Evolutionary conservation across 2,329 filamentous ascomycete genomes (phyloP), one percentile per base, ranked within the genome.

Genomic region (Trichoderma koningiopsis): DNA sequence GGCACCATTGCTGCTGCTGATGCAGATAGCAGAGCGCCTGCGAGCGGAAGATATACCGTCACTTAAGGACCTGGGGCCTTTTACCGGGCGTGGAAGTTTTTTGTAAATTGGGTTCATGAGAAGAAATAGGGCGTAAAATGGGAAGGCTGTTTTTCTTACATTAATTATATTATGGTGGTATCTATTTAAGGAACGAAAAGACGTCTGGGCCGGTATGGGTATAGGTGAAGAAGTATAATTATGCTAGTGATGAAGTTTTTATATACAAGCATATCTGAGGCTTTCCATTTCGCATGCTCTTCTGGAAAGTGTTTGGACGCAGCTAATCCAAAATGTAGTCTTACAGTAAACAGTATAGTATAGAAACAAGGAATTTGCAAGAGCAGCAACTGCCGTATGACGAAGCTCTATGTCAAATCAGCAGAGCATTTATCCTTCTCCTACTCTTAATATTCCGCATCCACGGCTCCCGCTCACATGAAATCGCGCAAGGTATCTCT

Each of bases 1-100:
- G 96, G 93, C 14, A 97, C 94, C 0, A 89, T 96, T 75, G 93
- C 93, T 16, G 94, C 94, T 13, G 92, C 91, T 31, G 94, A 97
- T 75, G 91, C 92, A n/a, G 91, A 96, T 77, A 90, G 88, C 70
- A 87, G 94, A 72, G 91, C 91, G 16, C 92, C 93, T 1, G 89
- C 89, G 27, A 91, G 90, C 76, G 93, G 93, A 70, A 88, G 94
- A 75, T 99, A 98, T 78, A 96, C 89, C 57, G 93, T 98, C 75
- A 88, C 93, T 68, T 96, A 84, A 14, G 29, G 33, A 14, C 29
- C 19, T 29, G 5, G 14, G 2, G 27, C n/a, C 10, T 49, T 57
- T 43, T n/a, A 37, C n/a, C 4, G 40, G 33, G 19, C 22, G 16
- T 22, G 16, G 7, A 63, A 16, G 24, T 53, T 55, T 55, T 55